A percentile compares a stretch with the other conserved stretches of the same genome.
phyloP scores from a whole-genome alignment of 1,284 basidiomycete genomes.

The Cryptococcus maquisensis region DNA sequence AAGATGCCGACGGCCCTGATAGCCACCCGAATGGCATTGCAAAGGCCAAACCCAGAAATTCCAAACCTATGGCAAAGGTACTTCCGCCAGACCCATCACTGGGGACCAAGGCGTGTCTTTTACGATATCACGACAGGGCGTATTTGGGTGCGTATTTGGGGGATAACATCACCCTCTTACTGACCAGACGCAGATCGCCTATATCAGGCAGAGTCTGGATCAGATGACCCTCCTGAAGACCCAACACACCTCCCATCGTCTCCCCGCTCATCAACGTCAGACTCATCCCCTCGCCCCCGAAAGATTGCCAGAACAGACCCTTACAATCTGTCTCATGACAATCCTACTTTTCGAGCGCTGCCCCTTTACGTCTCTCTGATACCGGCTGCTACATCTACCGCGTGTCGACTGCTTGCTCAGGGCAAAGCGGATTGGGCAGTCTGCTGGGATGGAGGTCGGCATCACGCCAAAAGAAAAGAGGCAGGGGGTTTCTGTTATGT shows the following conservation, averaged over 20 bases:
- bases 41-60: background rate
- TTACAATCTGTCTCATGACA: conserved; percentile 59
- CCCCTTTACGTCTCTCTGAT: conserved; percentile 64
- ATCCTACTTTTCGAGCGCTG: conserved; percentile 69
- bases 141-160: conserved; percentile 43
- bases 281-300: background rate
- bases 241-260: conserved; percentile 6
- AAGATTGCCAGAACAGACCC: conserved; percentile 4
- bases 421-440: conserved; percentile 61
- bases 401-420: conserved; percentile 60
- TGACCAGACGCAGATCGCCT: background rate
- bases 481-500: conserved; percentile 93
- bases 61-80: background rate
- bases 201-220: conserved; percentile 46
- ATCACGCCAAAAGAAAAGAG: conserved; percentile 55
- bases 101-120: conserved; percentile 38
- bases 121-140: conserved; percentile 47
- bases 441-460: conserved; percentile 73
- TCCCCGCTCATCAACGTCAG: conserved; percentile 9
- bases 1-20: no score
- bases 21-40: background rate
- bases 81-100: conserved; percentile 25
- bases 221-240: background rate
- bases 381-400: conserved; percentile 71
- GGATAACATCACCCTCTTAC: background rate